These are phyloP conservation scores for Hyaloscypha hepaticicola DNA, from an alignment of 495 filamentous ascomycete genomes.

Conservation along the genomic window DNA sequence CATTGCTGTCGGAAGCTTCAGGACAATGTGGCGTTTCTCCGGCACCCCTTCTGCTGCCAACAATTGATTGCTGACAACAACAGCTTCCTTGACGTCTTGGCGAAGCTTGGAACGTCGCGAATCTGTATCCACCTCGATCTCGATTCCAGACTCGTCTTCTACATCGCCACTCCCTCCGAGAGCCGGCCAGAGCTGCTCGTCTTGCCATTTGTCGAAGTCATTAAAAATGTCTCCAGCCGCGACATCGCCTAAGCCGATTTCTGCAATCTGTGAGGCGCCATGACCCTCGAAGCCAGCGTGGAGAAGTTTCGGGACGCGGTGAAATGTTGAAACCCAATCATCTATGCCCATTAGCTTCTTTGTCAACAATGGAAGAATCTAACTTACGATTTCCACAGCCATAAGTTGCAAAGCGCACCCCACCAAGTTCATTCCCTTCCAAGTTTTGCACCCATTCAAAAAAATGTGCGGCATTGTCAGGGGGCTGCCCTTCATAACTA, in stretches of 20 bases:
- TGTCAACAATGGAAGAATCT: not conserved
- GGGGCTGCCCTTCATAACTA: slow-evolving; percentile 73
- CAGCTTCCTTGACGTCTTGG: slow-evolving; percentile 63
- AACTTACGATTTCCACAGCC: slow-evolving; percentile 51
- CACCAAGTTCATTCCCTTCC: slow-evolving; percentile 47
- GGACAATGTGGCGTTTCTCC: slow-evolving; percentile 62
- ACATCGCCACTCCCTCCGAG: slow-evolving; percentile 37
- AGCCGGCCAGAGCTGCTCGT: slow-evolving; percentile 63
- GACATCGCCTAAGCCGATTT: slow-evolving; percentile 60
- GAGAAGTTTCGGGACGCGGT: slow-evolving; percentile 65
- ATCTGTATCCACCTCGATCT: slow-evolving; percentile 58
- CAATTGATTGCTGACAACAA: slow-evolving; percentile 52
- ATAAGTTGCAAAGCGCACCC: slow-evolving; percentile 63
- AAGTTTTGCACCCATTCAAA: slow-evolving; percentile 60
- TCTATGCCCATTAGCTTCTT: slow-evolving; percentile 9
- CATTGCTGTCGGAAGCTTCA: slow-evolving; percentile 64
- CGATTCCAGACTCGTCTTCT: slow-evolving; percentile 37
- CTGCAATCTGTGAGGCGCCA: slow-evolving; percentile 54
- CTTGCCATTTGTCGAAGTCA: slow-evolving; percentile 72
- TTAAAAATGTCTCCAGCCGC: slow-evolving; percentile 64
- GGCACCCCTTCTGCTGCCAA: slow-evolving; percentile 56
- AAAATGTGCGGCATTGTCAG: slow-evolving; percentile 72
- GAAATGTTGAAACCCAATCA: slow-evolving; percentile 73
- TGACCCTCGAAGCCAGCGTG: slow-evolving; percentile 49
- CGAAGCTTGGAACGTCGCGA: slow-evolving; percentile 59